Conservation (phyloP, 768 basidiomycete species). For the Suillus tomentosus region DNA sequence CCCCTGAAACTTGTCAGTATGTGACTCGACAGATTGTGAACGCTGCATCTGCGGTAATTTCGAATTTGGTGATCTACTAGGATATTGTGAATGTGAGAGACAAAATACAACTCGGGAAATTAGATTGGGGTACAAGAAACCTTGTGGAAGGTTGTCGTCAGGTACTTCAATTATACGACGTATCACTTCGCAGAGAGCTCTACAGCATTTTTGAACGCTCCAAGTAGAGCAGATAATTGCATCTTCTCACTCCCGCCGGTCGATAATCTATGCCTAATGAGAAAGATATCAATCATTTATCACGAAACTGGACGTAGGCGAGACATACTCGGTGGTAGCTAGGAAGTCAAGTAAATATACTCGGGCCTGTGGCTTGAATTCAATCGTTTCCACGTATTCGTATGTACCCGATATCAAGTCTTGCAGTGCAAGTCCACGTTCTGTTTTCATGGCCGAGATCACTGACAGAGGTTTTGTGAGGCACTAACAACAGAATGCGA, state of each 20-base stretch:
- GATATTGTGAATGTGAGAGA: neutral
- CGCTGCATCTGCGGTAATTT: neutral
- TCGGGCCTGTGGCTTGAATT: conserved; percentile 82
- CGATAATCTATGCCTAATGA: conserved; percentile 79
- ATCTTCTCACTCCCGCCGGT: conserved; percentile 94
- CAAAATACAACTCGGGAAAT: neutral
- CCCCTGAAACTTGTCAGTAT: neutral
- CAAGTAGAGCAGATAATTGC: conserved; percentile 88
- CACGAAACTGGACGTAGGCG: neutral
- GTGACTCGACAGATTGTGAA: neutral
- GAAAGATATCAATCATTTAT: conserved; percentile 1
- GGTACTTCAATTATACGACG: neutral
- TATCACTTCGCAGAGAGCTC: conserved; percentile 61
- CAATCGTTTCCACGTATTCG: conserved; percentile 86
- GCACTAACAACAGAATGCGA: neutral
- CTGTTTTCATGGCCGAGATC: conserved; percentile 84
- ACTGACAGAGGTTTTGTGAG: conserved; percentile 45
- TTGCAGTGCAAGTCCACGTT: conserved; percentile 92
- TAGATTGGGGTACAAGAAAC: neutral
- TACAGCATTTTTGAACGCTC: conserved; percentile 91
- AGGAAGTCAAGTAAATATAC: conserved; percentile 91
- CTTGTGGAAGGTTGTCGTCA: neutral
- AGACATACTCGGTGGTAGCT: conserved; percentile 90
- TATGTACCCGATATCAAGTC: conserved; percentile 91
- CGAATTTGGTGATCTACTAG: neutral